Base-by-base conservation (phyloP, 108 stramenopile species). In the Nitzschia inconspicua region DNA sequence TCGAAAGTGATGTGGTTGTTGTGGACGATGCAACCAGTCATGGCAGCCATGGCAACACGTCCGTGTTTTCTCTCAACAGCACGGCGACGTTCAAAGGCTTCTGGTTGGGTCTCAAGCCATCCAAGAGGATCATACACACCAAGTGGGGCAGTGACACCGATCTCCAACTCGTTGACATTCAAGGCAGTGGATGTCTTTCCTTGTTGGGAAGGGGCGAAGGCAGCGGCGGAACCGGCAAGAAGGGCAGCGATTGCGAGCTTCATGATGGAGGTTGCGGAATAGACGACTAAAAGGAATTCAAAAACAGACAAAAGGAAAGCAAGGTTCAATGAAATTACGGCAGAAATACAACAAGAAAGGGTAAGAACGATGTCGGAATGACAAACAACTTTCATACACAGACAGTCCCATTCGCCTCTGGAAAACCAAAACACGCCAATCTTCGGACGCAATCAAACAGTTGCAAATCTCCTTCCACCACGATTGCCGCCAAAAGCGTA, bases 11-110 rank as follows among this genome's bases (percentile, higher is more conserved):
- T 68, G 40, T 62, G 79, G 73, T 83, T 88, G 40, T 79, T 68
- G 50, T 85, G 83, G 67, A 88, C 86, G 46, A 82, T 78, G 68
- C 81, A 79, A 32, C 85, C 85, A 27, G 81, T 77, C 70, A 83
- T 76, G 58, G 85, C 85, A 26, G 79, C 77, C 83, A 80, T 80
- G 47, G 68, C 67, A 36, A 66, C 46, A 43, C 84, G 84, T 57
- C 84, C 84, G 81, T 85, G 84, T 59, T 71, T 76, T 20, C 79
- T 75, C 81, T 85, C 84, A 28, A 68, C 69, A 44, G 75, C 75
- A 67, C 72, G 72, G 55, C 61, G 62, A 48, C 67, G 60, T 43
- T 68, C 67, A 55, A 54, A 68, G 63, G 61, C 32, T 58, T 76
- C 75, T 13, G 75, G 75, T 58, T 70, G 51, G 44, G 30, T 28